A percentile compares a stretch with the other conserved stretches of the same genome.
These are phyloP conservation scores for Fusarium armeniacum DNA, from an alignment of 2,329 filamentous ascomycete genomes.

Conservation along the genomic window DNA sequence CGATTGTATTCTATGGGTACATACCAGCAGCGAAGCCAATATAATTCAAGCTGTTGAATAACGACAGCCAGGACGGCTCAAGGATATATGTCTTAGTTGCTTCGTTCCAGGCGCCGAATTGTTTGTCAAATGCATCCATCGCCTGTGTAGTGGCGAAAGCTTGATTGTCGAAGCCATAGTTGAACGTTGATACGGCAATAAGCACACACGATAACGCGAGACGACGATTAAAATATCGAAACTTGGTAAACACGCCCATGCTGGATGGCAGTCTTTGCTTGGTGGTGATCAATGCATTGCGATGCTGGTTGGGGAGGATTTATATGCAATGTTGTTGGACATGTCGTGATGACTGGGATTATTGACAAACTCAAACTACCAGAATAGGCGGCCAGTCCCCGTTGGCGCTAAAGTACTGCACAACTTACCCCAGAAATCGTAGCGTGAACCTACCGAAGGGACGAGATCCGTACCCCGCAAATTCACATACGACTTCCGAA, in stretches of 20 bases:
- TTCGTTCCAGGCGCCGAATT: constrained; percentile 53
- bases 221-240: constrained; percentile 45
- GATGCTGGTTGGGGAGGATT: too few relatives aligned
- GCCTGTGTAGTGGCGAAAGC: constrained; percentile 55
- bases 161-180: constrained; percentile 59
- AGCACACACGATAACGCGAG: constrained; percentile 41
- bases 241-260: constrained; percentile 42
- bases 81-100: too few relatives aligned
- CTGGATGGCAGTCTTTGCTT: background rate
- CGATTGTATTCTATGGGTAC: background rate
- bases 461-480: background rate
- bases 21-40: constrained; percentile 53
- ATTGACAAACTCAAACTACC: constrained; percentile 21
- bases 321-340: constrained; percentile 15
- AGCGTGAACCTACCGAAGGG: background rate
- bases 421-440: background rate
- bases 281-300: too few relatives aligned
- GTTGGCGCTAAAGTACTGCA: too few relatives aligned
- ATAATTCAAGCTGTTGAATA: constrained; percentile 41
- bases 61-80: too few relatives aligned
- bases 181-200: constrained; percentile 56
- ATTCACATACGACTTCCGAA: constrained; percentile 14
- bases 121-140: constrained; percentile 54
- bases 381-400: too few relatives aligned
- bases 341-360: constrained; percentile 43